Conservation (phyloP, 1,284 basidiomycete species). For the Trichosporon sp. region DNA sequence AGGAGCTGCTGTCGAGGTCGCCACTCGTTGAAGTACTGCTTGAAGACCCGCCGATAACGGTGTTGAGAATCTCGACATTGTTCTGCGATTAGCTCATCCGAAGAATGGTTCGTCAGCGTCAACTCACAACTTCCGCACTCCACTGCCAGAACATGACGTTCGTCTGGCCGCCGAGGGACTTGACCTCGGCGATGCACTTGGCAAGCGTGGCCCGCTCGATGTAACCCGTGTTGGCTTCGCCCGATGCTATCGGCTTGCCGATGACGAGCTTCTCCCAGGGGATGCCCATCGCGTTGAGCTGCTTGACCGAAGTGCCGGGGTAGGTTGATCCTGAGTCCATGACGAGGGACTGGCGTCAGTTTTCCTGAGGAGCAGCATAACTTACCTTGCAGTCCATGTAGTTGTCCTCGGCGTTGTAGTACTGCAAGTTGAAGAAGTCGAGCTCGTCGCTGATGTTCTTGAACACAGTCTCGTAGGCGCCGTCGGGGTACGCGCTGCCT, state of each 20-base stretch:
- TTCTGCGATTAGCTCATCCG: neutral
- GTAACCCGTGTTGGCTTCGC: slow-evolving; percentile 28
- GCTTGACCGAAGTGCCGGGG: slow-evolving; percentile 44
- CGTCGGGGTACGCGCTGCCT: slow-evolving; percentile 38
- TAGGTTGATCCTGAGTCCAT: slow-evolving; percentile 32
- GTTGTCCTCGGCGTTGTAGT: slow-evolving; percentile 53
- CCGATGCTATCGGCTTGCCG: slow-evolving; percentile 48
- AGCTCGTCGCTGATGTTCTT: slow-evolving; percentile 43
- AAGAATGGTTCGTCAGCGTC: too few species aligned
- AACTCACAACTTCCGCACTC: slow-evolving; percentile 21
- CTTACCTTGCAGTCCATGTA: slow-evolving; percentile 26
- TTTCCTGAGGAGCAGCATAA: neutral
- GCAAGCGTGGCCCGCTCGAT: slow-evolving; percentile 16
- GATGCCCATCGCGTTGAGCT: slow-evolving; percentile 46
- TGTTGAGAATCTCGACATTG: neutral
- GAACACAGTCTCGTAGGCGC: slow-evolving; percentile 48
- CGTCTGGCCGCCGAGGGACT: slow-evolving; percentile 50
- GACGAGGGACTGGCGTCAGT: slow-evolving; percentile 35
- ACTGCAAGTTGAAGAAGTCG: slow-evolving; percentile 55
- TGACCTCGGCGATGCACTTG: slow-evolving; percentile 5
- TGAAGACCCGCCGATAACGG: neutral
- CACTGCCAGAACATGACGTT: slow-evolving; percentile 59
- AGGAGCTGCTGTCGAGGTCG: too few species aligned
- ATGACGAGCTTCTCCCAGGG: slow-evolving; percentile 54
- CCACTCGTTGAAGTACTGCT: neutral